Base-by-base conservation (phyloP, 2,329 filamentous ascomycete genomes). In the Ophiocordyceps camponoti-saundersi region DNA sequence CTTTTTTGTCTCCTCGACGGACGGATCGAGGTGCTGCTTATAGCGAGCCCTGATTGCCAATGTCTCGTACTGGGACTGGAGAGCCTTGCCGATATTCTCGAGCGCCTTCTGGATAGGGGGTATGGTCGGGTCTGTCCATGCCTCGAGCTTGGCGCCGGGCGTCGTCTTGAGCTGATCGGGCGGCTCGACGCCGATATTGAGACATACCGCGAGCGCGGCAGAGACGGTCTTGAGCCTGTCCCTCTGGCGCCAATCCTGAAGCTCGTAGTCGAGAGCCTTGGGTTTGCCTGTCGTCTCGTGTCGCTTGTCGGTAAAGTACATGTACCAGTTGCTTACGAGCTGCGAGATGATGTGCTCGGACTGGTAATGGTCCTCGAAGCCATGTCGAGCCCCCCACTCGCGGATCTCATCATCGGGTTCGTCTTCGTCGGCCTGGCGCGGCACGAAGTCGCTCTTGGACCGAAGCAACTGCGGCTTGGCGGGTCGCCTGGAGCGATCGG, bases 271-370 rank as follows among this genome's bases (percentile, higher is more conserved):
- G 18, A 72, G 73, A 46, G 78, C 74, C 59, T 88, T 86, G 16
- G 88, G 86, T 54, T 89, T 87, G 21, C 88, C 92, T 34, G 87
- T 90, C 21, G 87, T 92, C 61, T 96, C 92, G 65, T 98, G 92
- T 46, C 90, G 82, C 65, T 96, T 96, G 65, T 98, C 92, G 52
- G 90, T 95, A 64, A 85, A 98, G 66, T 98, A 98, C 90, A 96
- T 96, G 70, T 95, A 96, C 79, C 94, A 98, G 54, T 87, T 93
- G 60, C 82, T 88, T 46, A 84, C 86, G 52, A 95, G 71, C 53
- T 88, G 76, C 48, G 84, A 83, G 55, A 93, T 83, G 57, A 93
- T 89, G 59, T 95, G 87, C 54, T 88, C 85, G 6, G 85, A 93
- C 59, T 87, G 84, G 61, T 94, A 88, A 62, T 95, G 87, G 55